Conservation (phyloP, 768 basidiomycete genomes). For the Flagelloscypha sp. region DNA sequence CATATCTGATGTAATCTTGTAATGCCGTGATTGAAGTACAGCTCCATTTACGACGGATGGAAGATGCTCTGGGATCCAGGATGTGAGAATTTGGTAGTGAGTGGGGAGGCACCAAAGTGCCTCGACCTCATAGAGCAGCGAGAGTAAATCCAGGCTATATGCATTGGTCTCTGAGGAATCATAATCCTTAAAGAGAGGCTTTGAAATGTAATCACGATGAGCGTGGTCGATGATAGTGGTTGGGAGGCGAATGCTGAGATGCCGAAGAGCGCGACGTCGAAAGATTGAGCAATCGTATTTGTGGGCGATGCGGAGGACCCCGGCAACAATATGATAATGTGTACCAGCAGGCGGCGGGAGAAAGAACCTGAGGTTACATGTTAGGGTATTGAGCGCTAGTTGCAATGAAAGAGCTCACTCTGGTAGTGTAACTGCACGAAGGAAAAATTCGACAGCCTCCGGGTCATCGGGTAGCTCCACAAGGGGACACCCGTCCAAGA, state of each 20-base stretch:
- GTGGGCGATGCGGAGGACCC: constrained; percentile 6
- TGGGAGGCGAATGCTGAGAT: constrained; percentile 1
- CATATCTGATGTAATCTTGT: no score
- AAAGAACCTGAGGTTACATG: constrained; percentile 1
- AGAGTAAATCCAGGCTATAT: neutral
- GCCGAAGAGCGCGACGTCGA: constrained; percentile 3
- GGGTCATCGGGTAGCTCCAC: constrained; percentile 8
- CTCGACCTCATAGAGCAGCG: constrained; percentile 7
- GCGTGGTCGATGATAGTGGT: constrained; percentile 1
- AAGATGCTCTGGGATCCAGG: no score
- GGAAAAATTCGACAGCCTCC: constrained; percentile 8
- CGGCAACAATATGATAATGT: neutral
- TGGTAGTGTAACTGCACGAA: no score
- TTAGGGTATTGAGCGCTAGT: neutral
- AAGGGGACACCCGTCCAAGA: constrained; percentile 11
- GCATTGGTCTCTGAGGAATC: no score
- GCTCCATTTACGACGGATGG: no score
- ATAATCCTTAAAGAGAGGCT: no score
- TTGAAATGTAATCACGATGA: no score
- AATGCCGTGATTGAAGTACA: no score
- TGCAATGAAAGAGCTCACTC: neutral
- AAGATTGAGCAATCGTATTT: constrained; percentile 7
- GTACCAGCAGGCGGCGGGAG: constrained; percentile 1
- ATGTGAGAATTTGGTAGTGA: no score
- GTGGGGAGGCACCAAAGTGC: constrained; percentile 8